Evolutionary conservation across 1,284 basidiomycete genomes (phyloP), one percentile per base, ranked within the genome.

Genomic region (Austroboletus niveus): DNA sequence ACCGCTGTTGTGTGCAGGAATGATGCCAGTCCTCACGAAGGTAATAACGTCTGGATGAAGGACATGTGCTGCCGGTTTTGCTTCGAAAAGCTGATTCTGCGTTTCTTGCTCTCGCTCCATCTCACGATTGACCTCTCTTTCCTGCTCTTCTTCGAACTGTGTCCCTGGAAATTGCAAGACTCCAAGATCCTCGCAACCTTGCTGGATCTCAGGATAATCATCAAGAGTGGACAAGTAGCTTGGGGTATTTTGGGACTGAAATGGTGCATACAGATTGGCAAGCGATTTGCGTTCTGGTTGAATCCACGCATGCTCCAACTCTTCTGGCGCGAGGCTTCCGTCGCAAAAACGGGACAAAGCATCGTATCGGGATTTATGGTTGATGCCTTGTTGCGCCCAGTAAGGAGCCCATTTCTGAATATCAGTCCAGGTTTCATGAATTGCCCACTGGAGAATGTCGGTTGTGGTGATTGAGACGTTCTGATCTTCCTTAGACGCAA

Each of bases 311-410:
- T 29, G 39, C 12, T 49, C 39, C 31, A 76, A 51, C 24, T 46
- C 14, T 12, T 42, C 9, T 6, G 32, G 10, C 0, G 47, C 39
- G 17, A 54, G n/a, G 15, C 54, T 8, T 2, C 24, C 20, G 3
- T 49, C 24, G 15, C 52, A 47, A 34, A 64, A 62, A 0, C 49
- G 31, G 4, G 51, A 45, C 70, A 72, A 72, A 1, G 68, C 69
- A 3, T 55, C 27, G 10, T 62, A 56, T 29, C 77, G 69, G 5
- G 53, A 57, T 14, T 59, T 35, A 47, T 73, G 72, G 40, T 78
- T 70, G 6, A 71, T 42, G 1, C 77, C 78, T 62, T 80, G 79
- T 43, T 72, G 66, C 20, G 61, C 70, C 77, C 77, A 79, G 27
- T 73, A 70, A 22, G 74, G 67, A 39, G 70, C 55, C 48, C 72